These are phyloP conservation scores for Botryotinia narcissicola DNA, from an alignment of 2,329 filamentous ascomycete genomes.

Conservation along the genomic window DNA sequence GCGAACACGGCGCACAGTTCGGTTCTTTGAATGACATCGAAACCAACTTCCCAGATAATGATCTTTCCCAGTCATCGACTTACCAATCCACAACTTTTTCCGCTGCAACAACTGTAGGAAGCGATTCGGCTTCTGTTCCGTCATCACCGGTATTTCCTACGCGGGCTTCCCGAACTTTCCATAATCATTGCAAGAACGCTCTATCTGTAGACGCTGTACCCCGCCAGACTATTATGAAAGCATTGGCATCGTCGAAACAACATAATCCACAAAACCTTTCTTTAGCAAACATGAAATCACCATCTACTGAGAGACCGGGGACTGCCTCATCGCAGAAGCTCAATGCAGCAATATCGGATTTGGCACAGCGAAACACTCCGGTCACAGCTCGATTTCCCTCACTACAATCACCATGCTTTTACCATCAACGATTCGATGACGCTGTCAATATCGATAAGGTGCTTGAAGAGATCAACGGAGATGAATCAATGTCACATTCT, in stretches of 20 bases:
- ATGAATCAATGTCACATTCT: slow-evolving; percentile 90
- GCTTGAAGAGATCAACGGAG: slow-evolving; percentile 85
- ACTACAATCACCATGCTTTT: slow-evolving; percentile 92
- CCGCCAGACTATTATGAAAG: slow-evolving; percentile 80
- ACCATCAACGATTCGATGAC: slow-evolving; percentile 95
- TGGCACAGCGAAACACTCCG: slow-evolving; percentile 42
- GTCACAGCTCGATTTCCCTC: slow-evolving; percentile 55
- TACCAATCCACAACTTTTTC: slow-evolving; percentile 24
- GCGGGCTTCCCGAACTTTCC: slow-evolving; percentile 25
- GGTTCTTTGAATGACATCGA: slow-evolving; percentile 41
- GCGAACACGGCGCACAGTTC: slow-evolving; percentile 45
- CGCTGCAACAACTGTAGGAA: slow-evolving; percentile 36
- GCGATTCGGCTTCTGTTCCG: slow-evolving; percentile 33
- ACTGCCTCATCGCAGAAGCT: slow-evolving; percentile 55
- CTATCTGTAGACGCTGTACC: slow-evolving; percentile 51
- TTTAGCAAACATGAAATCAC: slow-evolving; percentile 16
- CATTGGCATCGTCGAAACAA: slow-evolving; percentile 64
- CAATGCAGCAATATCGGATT: slow-evolving; percentile 54
- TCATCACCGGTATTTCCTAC: slow-evolving; percentile 32
- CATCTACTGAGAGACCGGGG: slow-evolving; percentile 29
- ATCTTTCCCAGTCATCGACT: slow-evolving; percentile 29
- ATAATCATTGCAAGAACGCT: slow-evolving; percentile 37
- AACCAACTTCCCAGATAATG: slow-evolving; percentile 31
- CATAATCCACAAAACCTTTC: slow-evolving; percentile 50
- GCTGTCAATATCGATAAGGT: slow-evolving; percentile 94